Evolutionary conservation across 768 basidiomycete genomes (phyloP).

Genomic region (Suillus plorans): DNA sequence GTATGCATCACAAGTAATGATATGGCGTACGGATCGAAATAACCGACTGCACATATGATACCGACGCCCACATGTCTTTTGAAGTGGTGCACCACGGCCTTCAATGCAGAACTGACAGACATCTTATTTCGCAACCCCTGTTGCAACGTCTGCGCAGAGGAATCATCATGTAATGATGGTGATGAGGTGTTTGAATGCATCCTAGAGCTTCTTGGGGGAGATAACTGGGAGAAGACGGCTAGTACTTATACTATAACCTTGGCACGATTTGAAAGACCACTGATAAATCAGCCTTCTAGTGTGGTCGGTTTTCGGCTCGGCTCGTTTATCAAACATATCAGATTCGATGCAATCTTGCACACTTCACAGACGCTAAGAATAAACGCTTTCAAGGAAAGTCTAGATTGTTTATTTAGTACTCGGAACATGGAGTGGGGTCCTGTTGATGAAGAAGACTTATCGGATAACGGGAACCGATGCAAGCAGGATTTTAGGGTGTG

Average conservation of each 20-base stretch:
- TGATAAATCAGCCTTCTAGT: neutral
- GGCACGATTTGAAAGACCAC: neutral
- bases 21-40: constrained; percentile 32
- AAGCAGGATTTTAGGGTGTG: too few relatives aligned
- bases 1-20: neutral
- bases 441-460: too few relatives aligned
- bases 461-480: too few relatives aligned
- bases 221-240: constrained; percentile 22
- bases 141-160: constrained; percentile 8
- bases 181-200: constrained; percentile 25
- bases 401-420: too few relatives aligned
- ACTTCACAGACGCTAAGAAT: too few relatives aligned
- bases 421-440: too few relatives aligned
- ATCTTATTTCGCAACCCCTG: constrained; percentile 4
- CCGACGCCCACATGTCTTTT: constrained; percentile 39
- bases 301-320: too few relatives aligned
- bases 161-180: constrained; percentile 12
- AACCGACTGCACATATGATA: constrained; percentile 38
- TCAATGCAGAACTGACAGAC: constrained; percentile 7
- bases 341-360: too few relatives aligned
- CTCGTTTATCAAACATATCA: too few relatives aligned
- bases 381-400: too few relatives aligned
- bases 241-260: neutral
- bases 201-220: constrained; percentile 18
- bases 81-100: constrained; percentile 27